Conservation (phyloP, 768 basidiomycete genomes). For the Strobilomyces confusus region DNA sequence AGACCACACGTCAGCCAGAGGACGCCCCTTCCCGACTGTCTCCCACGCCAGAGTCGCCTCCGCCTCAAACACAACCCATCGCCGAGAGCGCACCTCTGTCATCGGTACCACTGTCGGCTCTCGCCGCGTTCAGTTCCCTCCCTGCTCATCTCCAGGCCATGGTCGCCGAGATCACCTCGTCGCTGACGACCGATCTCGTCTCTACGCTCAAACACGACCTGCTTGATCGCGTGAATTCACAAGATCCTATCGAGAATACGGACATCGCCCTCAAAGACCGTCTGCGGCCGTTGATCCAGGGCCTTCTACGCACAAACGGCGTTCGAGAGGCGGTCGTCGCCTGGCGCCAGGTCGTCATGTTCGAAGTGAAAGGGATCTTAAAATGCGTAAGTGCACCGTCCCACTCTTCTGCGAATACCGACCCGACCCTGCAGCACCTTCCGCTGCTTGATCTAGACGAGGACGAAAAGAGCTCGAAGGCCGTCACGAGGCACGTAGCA, state of each 20-base stretch:
- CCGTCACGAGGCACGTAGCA: slow-evolving; percentile 21
- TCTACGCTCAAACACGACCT: slow-evolving; percentile 65
- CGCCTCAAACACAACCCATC: slow-evolving; percentile 5
- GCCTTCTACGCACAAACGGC: slow-evolving; percentile 70
- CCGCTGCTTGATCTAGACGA: slow-evolving; percentile 57
- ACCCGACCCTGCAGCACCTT: slow-evolving; percentile 43
- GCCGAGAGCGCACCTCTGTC: slow-evolving; percentile 30
- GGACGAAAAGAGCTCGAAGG: slow-evolving; percentile 38
- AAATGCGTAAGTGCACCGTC: slow-evolving; percentile 48
- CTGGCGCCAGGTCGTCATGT: slow-evolving; percentile 68
- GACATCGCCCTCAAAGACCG: slow-evolving; percentile 55
- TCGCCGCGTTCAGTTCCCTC: slow-evolving; percentile 70
- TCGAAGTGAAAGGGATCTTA: slow-evolving; percentile 53
- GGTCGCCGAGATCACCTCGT: slow-evolving; percentile 70
- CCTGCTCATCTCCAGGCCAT: slow-evolving; percentile 69
- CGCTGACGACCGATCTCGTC: slow-evolving; percentile 77
- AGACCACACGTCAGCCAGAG: slow-evolving; percentile 13
- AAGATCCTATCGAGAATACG: slow-evolving; percentile 17
- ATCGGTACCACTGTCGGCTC: slow-evolving; percentile 58
- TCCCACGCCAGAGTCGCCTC: slow-evolving; percentile 35
- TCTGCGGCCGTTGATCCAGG: slow-evolving; percentile 68
- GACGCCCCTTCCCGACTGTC: slow-evolving; percentile 29
- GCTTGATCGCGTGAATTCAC: slow-evolving; percentile 42
- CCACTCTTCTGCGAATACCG: background rate
- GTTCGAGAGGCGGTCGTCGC: slow-evolving; percentile 61